Base-by-base conservation (phyloP, 1,284 basidiomycete species). In the Ganoderma sinense region DNA sequence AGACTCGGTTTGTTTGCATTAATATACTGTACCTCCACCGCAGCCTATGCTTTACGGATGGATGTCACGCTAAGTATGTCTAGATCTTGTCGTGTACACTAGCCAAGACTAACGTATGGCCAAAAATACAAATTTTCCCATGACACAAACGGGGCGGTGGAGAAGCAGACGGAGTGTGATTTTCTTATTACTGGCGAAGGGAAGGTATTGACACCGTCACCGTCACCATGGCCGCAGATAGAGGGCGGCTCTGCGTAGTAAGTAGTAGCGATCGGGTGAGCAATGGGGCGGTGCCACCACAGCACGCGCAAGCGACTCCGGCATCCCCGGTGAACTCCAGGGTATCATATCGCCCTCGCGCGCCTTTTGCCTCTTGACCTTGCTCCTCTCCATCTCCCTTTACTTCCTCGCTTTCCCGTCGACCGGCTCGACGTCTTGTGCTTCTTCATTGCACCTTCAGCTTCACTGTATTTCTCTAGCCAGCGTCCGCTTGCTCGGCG, bases 371-470 rank as follows among this genome's bases (percentile, higher is more conserved):
- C 51, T 61, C 33, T 26, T 56, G 62, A 67, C 65, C 70, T 33
- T 59, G 61, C 40, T 61, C 53, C 64, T 62, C 41, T 66, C 65
- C 67, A 66, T 36, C 63, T 61, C 60, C 64, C 55, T 71, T 40
- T 61, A 40, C 36, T 61, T 63, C 67, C 73, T 67, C 69, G 71
- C 70, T 40, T 70, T 71, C 69, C 72, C 71, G 80, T 79, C 76
- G 79, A 76, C 80, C 75, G 79, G 79, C 61, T 79, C 80, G 80
- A 79, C 75, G 67, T 67, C 66, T 73, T 72, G 71, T 72, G 66
- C 62, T 64, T 72, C 67, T 64, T 72, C 67, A 60, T 65, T 65
- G 40, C 58, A 65, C 51, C 59, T 71, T 60, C 45, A 48, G 20
- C 65, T 72, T 73, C 68, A 72, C 67, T 71, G 70, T 69, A 67